Percentiles rank a stretch among this genome's conserved stretches.
phyloP scores from a whole-genome alignment of 225 moss, liverwort and hornwort species.

The Lunularia cruciata region DNA sequence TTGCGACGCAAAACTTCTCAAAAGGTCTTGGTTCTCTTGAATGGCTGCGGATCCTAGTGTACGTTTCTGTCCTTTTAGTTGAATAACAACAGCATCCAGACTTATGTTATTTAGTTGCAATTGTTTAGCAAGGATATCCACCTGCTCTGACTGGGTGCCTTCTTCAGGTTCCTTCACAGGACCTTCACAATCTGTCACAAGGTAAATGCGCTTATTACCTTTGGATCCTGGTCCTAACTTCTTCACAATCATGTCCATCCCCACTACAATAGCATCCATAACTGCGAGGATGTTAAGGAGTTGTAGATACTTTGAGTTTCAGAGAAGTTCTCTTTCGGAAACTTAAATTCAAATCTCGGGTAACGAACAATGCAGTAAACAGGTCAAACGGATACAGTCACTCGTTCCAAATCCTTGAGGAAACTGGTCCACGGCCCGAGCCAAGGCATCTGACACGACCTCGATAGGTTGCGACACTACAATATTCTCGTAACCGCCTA shows the following conservation, averaged over 20 bases:
- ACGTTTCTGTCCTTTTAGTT: constrained; percentile 32
- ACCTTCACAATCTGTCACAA: constrained; percentile 74
- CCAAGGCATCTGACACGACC: constrained; percentile 65
- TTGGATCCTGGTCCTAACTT: constrained; percentile 67
- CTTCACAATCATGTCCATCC: constrained; percentile 76
- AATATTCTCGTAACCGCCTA: constrained; percentile 78
- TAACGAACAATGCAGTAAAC: background rate
- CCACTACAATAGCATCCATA: constrained; percentile 86
- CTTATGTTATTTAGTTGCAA: constrained; percentile 71
- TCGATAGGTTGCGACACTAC: constrained; percentile 73
- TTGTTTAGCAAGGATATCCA: constrained; percentile 59
- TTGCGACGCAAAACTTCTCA: constrained; percentile 61
- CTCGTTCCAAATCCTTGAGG: constrained; percentile 65
- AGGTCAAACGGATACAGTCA: constrained; percentile 77
- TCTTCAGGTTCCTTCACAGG: constrained; percentile 64
- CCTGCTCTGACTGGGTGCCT: constrained; percentile 76
- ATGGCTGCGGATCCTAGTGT: constrained; percentile 45
- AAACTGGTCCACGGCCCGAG: constrained; percentile 52
- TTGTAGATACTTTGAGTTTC: background rate
- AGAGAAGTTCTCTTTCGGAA: no score
- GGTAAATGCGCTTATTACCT: constrained; percentile 79
- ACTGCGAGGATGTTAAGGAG: constrained; percentile 57
- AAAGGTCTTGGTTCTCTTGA: constrained; percentile 66
- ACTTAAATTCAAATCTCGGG: background rate
- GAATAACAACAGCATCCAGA: constrained; percentile 71